phyloP scores from a whole-genome alignment of 495 filamentous ascomycete species.

The Friedmanniomyces simplex region DNA sequence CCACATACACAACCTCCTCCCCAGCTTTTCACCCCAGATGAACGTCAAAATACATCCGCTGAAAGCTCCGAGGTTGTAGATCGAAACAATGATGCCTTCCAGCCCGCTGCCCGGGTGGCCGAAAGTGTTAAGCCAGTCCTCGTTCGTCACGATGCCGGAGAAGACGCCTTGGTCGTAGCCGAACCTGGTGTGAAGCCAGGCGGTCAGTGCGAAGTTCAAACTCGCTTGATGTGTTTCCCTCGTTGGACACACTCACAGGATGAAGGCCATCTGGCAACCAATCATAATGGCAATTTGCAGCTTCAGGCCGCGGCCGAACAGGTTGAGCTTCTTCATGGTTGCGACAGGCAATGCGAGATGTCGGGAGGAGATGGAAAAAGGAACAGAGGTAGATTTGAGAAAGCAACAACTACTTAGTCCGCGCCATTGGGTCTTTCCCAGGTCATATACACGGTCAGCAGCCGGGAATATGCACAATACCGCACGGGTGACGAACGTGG shows the following conservation, averaged over 20 bases:
- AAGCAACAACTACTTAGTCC: not conserved
- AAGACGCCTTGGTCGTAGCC: constrained; percentile 49
- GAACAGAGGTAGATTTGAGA: not conserved
- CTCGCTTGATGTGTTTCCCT: not conserved
- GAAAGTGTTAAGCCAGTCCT: constrained; percentile 37
- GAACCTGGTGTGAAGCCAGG: constrained; percentile 4
- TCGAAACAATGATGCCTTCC: constrained; percentile 28
- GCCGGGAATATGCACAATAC: not conserved
- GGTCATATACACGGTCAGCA: not conserved
- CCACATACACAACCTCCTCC: constrained; percentile 28
- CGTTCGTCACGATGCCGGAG: constrained; percentile 33
- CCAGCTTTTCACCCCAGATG: constrained; percentile 24
- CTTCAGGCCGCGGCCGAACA: constrained; percentile 22
- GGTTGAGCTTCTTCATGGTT: constrained; percentile 4
- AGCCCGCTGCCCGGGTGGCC: constrained; percentile 18
- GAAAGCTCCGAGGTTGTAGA: constrained; percentile 31
- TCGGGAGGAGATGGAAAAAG: not conserved
- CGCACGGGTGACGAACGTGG: not conserved
- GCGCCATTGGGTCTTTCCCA: not conserved
- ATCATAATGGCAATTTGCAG: constrained; percentile 27
- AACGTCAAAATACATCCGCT: constrained; percentile 27
- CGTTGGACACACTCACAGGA: constrained; percentile 21
- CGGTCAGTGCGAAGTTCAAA: too few species aligned
- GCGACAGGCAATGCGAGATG: not conserved
- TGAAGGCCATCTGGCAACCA: constrained; percentile 29